Conservation (phyloP, 352 stramenopile genomes). For the Globisporangium heterothallicum region DNA sequence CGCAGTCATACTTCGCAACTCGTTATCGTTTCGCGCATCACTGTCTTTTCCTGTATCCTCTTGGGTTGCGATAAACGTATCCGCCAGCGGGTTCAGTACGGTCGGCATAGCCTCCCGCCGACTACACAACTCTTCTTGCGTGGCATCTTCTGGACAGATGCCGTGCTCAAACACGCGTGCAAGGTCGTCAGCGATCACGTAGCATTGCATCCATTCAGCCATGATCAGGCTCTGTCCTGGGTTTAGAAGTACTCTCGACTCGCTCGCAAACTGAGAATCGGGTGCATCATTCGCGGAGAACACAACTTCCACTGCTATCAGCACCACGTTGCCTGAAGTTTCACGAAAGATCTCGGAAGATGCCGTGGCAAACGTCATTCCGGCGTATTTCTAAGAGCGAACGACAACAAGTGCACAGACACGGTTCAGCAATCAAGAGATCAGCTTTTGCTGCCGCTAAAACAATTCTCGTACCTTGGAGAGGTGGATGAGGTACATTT, state of each 20-base stretch:
- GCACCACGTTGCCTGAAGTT: slow-evolving; percentile 57
- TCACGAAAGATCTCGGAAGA: slow-evolving; percentile 57
- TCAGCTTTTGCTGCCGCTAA: neutral
- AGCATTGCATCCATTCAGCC: slow-evolving; percentile 76
- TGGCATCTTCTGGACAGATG: slow-evolving; percentile 48
- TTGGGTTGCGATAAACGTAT: slow-evolving; percentile 48
- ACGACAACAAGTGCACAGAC: neutral
- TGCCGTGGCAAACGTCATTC: slow-evolving; percentile 62
- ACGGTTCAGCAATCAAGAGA: neutral
- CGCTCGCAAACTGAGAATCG: slow-evolving; percentile 16
- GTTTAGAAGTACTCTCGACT: slow-evolving; percentile 74
- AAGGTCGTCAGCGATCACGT: slow-evolving; percentile 82
- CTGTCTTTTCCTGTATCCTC: slow-evolving; percentile 6
- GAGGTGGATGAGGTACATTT: slow-evolving; percentile 82
- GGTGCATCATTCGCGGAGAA: slow-evolving; percentile 37
- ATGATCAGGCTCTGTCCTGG: slow-evolving; percentile 69
- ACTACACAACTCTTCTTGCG: slow-evolving; percentile 28
- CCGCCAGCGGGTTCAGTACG: slow-evolving; percentile 40
- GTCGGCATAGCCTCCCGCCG: slow-evolving; percentile 21
- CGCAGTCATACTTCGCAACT: slow-evolving; percentile 41
- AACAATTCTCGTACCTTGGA: slow-evolving; percentile 36
- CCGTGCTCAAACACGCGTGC: slow-evolving; percentile 54
- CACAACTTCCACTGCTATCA: slow-evolving; percentile 77
- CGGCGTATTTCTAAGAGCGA: slow-evolving; percentile 46
- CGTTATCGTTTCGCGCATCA: slow-evolving; percentile 20